Evolutionary conservation across 2,329 filamentous ascomycete genomes (phyloP).

Genomic region (Kalaharituber pfeilii): DNA sequence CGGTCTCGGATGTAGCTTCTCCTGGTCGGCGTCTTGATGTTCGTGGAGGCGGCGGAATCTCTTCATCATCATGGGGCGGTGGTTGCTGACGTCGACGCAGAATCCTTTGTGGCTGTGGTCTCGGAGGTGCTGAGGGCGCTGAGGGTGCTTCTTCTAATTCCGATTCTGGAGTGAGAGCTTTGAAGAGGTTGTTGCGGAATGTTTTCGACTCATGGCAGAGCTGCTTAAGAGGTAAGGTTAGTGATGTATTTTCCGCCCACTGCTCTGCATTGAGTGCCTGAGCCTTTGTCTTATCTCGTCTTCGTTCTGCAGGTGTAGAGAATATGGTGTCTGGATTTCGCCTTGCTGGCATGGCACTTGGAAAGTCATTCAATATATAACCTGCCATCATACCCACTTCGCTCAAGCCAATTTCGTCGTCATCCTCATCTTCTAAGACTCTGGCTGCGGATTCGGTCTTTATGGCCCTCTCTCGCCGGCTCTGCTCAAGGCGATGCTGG

Average conservation of each 20-base stretch:
- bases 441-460: neutral
- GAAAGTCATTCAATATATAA: neutral
- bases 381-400: neutral
- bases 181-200: neutral
- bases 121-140: too few species aligned
- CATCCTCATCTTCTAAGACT: neutral
- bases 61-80: too few species aligned
- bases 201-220: neutral
- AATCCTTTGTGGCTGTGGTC: too few species aligned
- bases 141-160: too few species aligned
- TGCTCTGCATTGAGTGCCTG: neutral
- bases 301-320: neutral
- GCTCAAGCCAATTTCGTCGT: neutral
- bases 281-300: neutral
- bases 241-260: neutral
- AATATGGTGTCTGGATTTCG: neutral
- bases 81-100: too few species aligned
- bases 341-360: neutral
- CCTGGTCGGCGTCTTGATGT: too few species aligned
- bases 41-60: too few species aligned
- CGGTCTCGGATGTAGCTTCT: too few species aligned
- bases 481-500: neutral
- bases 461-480: neutral
- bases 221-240: neutral
- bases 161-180: neutral